These are phyloP conservation scores for Knufia fluminis DNA, from an alignment of 2,329 filamentous ascomycete genomes.

Conservation along the genomic window DNA sequence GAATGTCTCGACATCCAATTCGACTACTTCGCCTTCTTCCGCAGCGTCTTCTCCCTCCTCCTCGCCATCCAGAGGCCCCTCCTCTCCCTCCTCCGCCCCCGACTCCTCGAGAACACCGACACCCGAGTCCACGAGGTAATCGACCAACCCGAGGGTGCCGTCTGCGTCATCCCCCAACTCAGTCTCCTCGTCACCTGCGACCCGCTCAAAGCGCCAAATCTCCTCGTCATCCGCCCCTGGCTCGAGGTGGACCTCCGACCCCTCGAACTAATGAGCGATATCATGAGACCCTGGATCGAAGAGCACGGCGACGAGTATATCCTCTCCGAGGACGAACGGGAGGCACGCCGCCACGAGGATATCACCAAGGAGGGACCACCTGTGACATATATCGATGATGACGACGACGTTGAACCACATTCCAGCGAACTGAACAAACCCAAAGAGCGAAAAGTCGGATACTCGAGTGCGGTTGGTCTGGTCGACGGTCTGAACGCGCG, in stretches of 20 bases:
- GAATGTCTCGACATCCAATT: slow-evolving; percentile 1
- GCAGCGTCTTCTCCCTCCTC: not conserved
- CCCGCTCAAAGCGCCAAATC: not conserved
- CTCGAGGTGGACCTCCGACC: not conserved
- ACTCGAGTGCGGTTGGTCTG: not conserved
- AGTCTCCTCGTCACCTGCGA: not conserved
- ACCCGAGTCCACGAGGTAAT: no score
- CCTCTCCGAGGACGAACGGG: not conserved
- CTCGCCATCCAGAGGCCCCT: not conserved
- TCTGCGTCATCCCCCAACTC: no score
- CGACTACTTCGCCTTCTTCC: slow-evolving; percentile 2
- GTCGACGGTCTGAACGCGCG: not conserved
- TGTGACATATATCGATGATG: not conserved
- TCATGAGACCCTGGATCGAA: not conserved
- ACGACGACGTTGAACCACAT: not conserved
- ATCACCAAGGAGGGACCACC: not conserved
- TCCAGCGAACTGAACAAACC: not conserved
- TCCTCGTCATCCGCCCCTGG: not conserved
- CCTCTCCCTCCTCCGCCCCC: no score
- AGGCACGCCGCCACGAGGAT: not conserved
- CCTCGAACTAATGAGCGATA: not conserved
- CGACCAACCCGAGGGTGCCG: no score
- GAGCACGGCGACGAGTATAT: not conserved
- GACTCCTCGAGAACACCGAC: no score
- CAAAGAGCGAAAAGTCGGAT: not conserved